These are phyloP conservation scores for Stereum hirsutum DNA, from an alignment of 1,284 basidiomycete species.

Conservation along the genomic window DNA sequence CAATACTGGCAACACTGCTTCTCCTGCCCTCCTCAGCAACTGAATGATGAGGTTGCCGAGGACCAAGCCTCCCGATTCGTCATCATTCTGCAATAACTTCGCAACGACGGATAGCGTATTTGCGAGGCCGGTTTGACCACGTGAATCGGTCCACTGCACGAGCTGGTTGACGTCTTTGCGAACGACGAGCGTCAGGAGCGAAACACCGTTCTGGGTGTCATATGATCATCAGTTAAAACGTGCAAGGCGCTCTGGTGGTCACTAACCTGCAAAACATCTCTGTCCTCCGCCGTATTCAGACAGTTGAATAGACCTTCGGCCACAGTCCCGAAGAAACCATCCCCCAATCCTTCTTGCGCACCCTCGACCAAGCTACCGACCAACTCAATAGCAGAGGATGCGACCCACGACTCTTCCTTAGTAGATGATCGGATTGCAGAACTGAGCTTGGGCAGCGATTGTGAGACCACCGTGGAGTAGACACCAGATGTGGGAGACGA, in stretches of 20 bases:
- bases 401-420: constrained; percentile 60
- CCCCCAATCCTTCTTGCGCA: constrained; percentile 60
- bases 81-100: constrained; percentile 66
- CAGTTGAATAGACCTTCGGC: constrained; percentile 70
- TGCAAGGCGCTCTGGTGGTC: background rate
- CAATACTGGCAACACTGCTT: constrained; percentile 73
- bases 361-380: constrained; percentile 64
- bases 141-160: constrained; percentile 60
- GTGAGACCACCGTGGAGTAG: constrained; percentile 65
- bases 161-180: constrained; percentile 83
- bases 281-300: constrained; percentile 63
- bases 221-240: background rate
- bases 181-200: constrained; percentile 76
- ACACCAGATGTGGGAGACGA: constrained; percentile 47
- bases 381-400: constrained; percentile 76
- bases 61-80: constrained; percentile 83
- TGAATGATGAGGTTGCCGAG: constrained; percentile 95
- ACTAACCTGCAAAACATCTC: constrained; percentile 75
- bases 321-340: constrained; percentile 67
- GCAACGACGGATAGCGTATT: constrained; percentile 69
- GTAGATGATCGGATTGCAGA: constrained; percentile 50
- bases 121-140: constrained; percentile 67
- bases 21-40: constrained; percentile 73
- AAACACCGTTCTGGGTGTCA: constrained; percentile 61
- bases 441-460: constrained; percentile 66